Conservation (phyloP, 2,329 filamentous ascomycete genomes). For the Tolypocladium ophioglossoides region DNA sequence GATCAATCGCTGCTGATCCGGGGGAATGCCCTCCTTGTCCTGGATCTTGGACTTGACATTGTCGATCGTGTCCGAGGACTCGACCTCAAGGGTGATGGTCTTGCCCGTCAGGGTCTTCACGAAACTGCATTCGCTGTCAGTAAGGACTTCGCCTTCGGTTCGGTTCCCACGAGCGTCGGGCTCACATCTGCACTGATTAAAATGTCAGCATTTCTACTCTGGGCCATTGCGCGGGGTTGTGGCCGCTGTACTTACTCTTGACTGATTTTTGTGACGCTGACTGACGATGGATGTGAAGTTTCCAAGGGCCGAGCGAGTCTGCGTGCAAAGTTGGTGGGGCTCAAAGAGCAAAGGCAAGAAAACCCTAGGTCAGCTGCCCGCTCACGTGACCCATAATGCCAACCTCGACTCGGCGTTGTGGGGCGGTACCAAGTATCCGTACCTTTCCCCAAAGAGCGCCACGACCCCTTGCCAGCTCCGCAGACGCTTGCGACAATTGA, state of each 20-base stretch:
- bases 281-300: slow-evolving; percentile 33
- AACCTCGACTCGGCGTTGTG: neutral
- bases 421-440: neutral
- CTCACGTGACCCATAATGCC: slow-evolving; percentile 16
- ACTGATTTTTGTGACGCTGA: slow-evolving; percentile 41
- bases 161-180: slow-evolving; percentile 14
- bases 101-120: slow-evolving; percentile 99
- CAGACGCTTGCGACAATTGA: too few relatives aligned
- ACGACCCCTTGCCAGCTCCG: too few relatives aligned
- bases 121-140: slow-evolving; percentile 56
- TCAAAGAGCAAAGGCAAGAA: slow-evolving; percentile 17
- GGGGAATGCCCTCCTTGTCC: slow-evolving; percentile 98
- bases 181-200: slow-evolving; percentile 79
- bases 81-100: slow-evolving; percentile 99
- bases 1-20: slow-evolving; percentile 97
- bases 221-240: neutral
- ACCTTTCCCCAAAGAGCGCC: too few relatives aligned
- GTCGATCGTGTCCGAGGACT: slow-evolving; percentile 98
- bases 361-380: slow-evolving; percentile 24
- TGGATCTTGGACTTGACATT: slow-evolving; percentile 99
- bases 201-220: slow-evolving; percentile 34
- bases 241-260: slow-evolving; percentile 43
- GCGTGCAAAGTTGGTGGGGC: slow-evolving; percentile 35
- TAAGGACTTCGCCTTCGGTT: slow-evolving; percentile 13
- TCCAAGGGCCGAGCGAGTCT: slow-evolving; percentile 20